Base-by-base conservation (phyloP, 129 eudicot genomes). In the Scalesia atractyloides region DNA sequence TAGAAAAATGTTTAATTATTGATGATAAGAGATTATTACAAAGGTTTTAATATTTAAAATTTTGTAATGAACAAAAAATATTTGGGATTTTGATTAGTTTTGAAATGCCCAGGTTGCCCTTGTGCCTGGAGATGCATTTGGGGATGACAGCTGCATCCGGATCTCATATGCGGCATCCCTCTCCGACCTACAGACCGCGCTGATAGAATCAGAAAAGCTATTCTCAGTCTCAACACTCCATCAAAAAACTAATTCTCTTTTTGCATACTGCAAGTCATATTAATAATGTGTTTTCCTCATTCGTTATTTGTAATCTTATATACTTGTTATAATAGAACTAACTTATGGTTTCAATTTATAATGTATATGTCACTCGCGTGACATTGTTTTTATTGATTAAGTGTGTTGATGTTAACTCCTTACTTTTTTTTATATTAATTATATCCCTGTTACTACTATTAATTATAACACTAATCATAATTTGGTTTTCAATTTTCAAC, bases 61-160 rank as follows among this genome's bases (percentile, higher is more conserved):
- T 19, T 30, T 56, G 19, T 6, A 54, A 5, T 51, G 57, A 51
- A 51, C 16, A 50, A 50, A 15, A 18, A 54, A 1, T 7, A 3
- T 0, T 53, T 17, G 10, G 37, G 8, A 57, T 3, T 30, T 60
- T 13, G 15, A 13, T 0, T 30, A 26, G 5, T 60, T 60, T 3
- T 60, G 66, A 63, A 63, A 46, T 68, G 61, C 26, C 54, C 83
- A 86, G 96, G 96, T 86, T 75, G 96, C 96, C 58, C 88, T 89
- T 76, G 96, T 89, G 19, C 96, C 96, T 5, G 92, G 96, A 39
- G 89, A 75, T 77, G 96, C 96, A 43, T 89, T 89, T 76, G 96
- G 96, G 46, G 96, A 89, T 70, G 96, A 89, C 68, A 80, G 76
- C 12, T 89, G 96, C 74, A 84, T 89, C 49, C 73, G 92, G 34